Percentiles rank a stretch among this genome's conserved stretches.
phyloP scores from a whole-genome alignment of 1,284 basidiomycete species.

The Inonotus obliquus region DNA sequence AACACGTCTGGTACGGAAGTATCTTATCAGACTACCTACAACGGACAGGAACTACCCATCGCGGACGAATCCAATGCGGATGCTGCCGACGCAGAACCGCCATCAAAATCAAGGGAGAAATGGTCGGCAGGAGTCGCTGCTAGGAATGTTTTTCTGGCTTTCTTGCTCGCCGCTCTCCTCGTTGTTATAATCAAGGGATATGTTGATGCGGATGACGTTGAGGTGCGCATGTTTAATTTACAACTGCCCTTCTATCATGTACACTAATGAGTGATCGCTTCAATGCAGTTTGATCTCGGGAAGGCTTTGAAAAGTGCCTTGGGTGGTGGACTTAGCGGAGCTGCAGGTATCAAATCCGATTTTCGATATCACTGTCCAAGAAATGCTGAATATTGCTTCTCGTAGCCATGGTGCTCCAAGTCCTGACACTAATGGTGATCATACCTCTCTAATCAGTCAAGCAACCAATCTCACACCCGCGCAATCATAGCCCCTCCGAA shows the following conservation, averaged over 20 bases:
- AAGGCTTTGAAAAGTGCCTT: constrained; percentile 74
- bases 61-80: neutral
- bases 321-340: constrained; percentile 83
- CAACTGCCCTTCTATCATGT: neutral
- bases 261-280: neutral
- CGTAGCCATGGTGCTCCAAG: constrained; percentile 84
- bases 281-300: constrained; percentile 67
- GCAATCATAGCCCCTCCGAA: constrained; percentile 57
- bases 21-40: neutral
- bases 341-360: constrained; percentile 47
- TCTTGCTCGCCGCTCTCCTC: constrained; percentile 33
- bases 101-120: neutral
- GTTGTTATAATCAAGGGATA: constrained; percentile 53
- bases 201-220: constrained; percentile 60
- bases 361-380: neutral
- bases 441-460: constrained; percentile 3
- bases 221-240: constrained; percentile 38
- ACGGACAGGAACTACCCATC: neutral
- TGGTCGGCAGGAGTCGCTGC: neutral
- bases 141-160: constrained; percentile 23
- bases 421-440: constrained; percentile 74
- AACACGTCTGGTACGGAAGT: neutral
- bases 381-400: neutral
- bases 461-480: neutral
- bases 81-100: neutral